Evolutionary conservation across 129 eudicot genomes (phyloP).

Genomic region (Saposhnikovia divaricata): DNA sequence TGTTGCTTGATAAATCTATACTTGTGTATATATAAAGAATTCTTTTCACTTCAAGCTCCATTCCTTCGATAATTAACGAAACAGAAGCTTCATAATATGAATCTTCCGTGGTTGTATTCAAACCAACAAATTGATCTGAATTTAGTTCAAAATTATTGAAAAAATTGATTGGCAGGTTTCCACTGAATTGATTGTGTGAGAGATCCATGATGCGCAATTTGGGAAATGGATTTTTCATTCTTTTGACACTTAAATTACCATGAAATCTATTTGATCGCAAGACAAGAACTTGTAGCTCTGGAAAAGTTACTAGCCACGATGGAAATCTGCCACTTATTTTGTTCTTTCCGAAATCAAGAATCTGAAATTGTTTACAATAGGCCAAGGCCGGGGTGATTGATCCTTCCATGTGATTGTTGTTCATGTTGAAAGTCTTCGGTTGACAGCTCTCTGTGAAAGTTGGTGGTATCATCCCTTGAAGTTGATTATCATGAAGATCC

Average conservation of each 20-base stretch:
- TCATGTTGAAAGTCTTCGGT: not conserved
- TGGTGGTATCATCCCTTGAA: not conserved
- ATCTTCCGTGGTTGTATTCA: not conserved
- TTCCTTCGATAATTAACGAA: no score
- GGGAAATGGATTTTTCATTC: not conserved
- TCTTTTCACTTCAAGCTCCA: no score
- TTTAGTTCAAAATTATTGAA: not conserved
- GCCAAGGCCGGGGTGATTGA: not conserved
- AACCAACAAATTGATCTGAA: not conserved
- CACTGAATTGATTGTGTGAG: conserved; percentile 14
- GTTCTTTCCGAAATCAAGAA: conserved; percentile 2
- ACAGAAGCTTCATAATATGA: not conserved
- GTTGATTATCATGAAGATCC: conserved; percentile 7
- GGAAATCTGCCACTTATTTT: conserved; percentile 15
- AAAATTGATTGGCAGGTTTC: not conserved
- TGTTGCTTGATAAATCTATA: no score
- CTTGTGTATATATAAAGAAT: no score
- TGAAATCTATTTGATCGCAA: conserved; percentile 6
- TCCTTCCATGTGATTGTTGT: not conserved
- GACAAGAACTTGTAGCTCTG: conserved; percentile 6
- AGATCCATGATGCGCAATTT: conserved; percentile 17
- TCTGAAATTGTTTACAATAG: not conserved
- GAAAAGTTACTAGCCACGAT: not conserved
- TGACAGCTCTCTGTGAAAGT: not conserved
- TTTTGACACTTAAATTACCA: not conserved